Evolutionary conservation across 129 eudicot genomes (phyloP).

Genomic region (sunflower (Helianthus annuus)): HanXRQr2.0-SUNRISE NC_035438.2:13837229-13837728

Average conservation of each 20-base stretch:
- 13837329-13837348: constrained; percentile 31
- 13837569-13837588: neutral
- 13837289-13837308: constrained; percentile 90
- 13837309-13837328: constrained; percentile 37
- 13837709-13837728: constrained; percentile 20
- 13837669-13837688: constrained; percentile 20
- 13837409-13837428: too few relatives aligned
- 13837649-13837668: constrained; percentile 12
- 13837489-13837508: too few relatives aligned
- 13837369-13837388: too few relatives aligned
- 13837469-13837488: too few relatives aligned
- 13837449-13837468: too few relatives aligned
- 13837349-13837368: too few relatives aligned
- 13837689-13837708: constrained; percentile 25
- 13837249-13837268: constrained; percentile 92
- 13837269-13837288: constrained; percentile 96
- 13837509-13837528: too few relatives aligned
- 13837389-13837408: too few relatives aligned
- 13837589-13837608: neutral
- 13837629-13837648: neutral
- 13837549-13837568: neutral
- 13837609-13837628: neutral
- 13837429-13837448: too few relatives aligned
- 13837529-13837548: too few relatives aligned
- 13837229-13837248: constrained; percentile 90